Evolutionary conservation across 2,329 filamentous ascomycete species (phyloP).

Genomic region (Fusarium nanum): DNA sequence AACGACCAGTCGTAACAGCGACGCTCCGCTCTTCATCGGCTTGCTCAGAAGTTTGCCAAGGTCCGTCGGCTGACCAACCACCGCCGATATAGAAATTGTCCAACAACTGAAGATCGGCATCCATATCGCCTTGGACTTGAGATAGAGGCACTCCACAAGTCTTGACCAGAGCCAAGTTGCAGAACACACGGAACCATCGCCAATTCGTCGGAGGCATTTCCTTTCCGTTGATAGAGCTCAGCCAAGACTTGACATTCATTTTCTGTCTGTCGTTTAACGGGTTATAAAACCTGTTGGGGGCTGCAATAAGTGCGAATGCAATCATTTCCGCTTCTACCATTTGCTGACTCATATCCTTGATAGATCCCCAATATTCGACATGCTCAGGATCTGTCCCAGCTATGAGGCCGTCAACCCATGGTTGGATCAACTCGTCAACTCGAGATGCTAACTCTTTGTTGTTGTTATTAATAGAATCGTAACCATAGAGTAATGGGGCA

Average conservation of each 20-base stretch:
- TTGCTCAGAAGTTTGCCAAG: slow-evolving; percentile 50
- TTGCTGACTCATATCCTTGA: slow-evolving; percentile 60
- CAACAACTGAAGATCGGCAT: slow-evolving; percentile 56
- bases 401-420: slow-evolving; percentile 50
- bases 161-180: slow-evolving; percentile 59
- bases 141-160: slow-evolving; percentile 53
- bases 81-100: slow-evolving; percentile 59
- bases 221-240: slow-evolving; percentile 57
- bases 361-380: slow-evolving; percentile 60
- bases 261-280: slow-evolving; percentile 47
- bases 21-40: slow-evolving; percentile 10
- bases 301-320: slow-evolving; percentile 59
- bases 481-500: slow-evolving; percentile 54
- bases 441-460: not conserved
- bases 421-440: slow-evolving; percentile 26
- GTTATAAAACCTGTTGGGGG: slow-evolving; percentile 53
- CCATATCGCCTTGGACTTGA: slow-evolving; percentile 52
- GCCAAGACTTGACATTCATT: slow-evolving; percentile 55
- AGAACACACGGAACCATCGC: slow-evolving; percentile 65
- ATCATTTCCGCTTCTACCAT: slow-evolving; percentile 67
- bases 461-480: slow-evolving; percentile 49
- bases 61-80: slow-evolving; percentile 62
- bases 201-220: slow-evolving; percentile 62
- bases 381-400: slow-evolving; percentile 50
- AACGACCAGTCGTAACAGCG: slow-evolving; percentile 15